Evolutionary conservation across 129 eudicot species (phyloP), one percentile per base, ranked within the genome.

Genomic region (Chrysanthemum lavandulifolium): DNA sequence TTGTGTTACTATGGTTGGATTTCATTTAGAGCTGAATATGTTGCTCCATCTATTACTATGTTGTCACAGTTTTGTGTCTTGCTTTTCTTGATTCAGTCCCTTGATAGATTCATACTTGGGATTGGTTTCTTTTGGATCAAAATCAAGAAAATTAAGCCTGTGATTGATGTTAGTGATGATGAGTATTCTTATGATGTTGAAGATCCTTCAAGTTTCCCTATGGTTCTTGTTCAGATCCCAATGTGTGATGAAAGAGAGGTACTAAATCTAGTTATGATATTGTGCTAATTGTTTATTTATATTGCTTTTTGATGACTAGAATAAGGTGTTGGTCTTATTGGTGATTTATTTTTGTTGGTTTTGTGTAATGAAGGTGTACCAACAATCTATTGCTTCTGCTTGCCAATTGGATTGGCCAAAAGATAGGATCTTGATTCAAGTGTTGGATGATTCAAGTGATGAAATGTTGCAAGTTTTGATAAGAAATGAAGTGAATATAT

Each of bases 201-300:
- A 55, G 92, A 87, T 83, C 79, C 82, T 50, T 66, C 73, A 23
- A 75, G 63, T 62, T 92, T 79, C 68, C 98, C 98, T 0, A 92
- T 86, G 96, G 96, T 92, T 80, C 95, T 92, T 82, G 96, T 92
- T 65, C 98, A 92, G 87, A 87, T 92, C 80, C 98, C 98, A 31
- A 92, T 92, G 97, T 86, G 97, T 70, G 85, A 92, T 83, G 97
- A 92, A 81, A 83, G 81, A 81, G 97, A 92, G 96, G 98, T 92
- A 67, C 79, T 13, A 69, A 63, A 53, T 78, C 45, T 53, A 7
- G 15, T 45, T 14, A 0, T 0, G 14, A 19, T 19, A 15, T 11
- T 25, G 36, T 48, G 43, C n/a, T 13, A 31, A 31, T 23, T 27
- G 25, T 72, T 72, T 55, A 2, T 11, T 19, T 10, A 13, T n/a